Evolutionary conservation across 495 filamentous ascomycete genomes (phyloP).

Genomic region (Amphirosellinia nigrospora): DNA sequence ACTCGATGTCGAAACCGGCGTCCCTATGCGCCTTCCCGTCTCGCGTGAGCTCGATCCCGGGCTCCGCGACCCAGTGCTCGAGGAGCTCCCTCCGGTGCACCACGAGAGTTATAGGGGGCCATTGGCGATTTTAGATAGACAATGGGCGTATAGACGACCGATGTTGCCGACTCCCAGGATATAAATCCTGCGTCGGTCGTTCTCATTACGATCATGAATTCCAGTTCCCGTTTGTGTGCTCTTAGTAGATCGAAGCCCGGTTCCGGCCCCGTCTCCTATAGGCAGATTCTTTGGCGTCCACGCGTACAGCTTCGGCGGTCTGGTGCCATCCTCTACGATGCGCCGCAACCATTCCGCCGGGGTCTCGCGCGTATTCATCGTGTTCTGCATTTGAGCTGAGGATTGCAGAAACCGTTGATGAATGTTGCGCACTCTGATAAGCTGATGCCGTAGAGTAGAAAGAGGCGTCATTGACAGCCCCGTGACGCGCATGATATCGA

Average conservation of each 20-base stretch:
- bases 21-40: constrained; percentile 41
- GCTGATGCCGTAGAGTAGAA: neutral
- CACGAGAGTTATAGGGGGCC: constrained; percentile 54
- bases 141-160: constrained; percentile 52
- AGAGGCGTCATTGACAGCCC: neutral
- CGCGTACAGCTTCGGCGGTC: constrained; percentile 40
- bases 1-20: constrained; percentile 60
- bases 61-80: constrained; percentile 44
- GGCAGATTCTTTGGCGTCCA: constrained; percentile 40
- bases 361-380: neutral
- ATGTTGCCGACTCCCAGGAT: constrained; percentile 64
- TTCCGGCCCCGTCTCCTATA: neutral
- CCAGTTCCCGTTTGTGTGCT: neutral
- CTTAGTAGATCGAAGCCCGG: neutral
- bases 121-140: constrained; percentile 39
- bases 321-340: constrained; percentile 28
- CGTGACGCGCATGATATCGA: constrained; percentile 17
- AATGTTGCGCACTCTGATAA: neutral
- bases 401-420: constrained; percentile 6
- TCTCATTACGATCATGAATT: neutral
- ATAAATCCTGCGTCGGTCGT: constrained; percentile 37
- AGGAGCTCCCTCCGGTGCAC: constrained; percentile 48
- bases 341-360: constrained; percentile 32
- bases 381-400: constrained; percentile 1
- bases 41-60: constrained; percentile 42